phyloP scores from a whole-genome alignment of 208 protist genomes.

The Tetramitus jugosus region DNA sequence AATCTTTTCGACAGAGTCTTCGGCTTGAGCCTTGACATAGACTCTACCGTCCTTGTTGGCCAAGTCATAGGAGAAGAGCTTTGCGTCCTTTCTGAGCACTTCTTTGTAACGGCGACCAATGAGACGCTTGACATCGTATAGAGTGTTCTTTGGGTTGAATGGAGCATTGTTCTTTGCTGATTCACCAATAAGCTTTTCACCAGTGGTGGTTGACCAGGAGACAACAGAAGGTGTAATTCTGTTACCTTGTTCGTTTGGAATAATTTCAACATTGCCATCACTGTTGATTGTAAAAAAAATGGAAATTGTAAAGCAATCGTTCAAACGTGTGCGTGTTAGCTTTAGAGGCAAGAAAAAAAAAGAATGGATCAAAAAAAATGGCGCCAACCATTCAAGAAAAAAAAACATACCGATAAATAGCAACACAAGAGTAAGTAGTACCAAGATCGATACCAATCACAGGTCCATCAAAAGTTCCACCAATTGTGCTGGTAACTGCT shows the following conservation, averaged over 20 bases:
- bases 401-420: conserved; percentile 12
- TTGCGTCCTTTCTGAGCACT: conserved; percentile 66
- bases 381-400: too few species aligned
- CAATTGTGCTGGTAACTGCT: too few species aligned
- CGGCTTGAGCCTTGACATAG: conserved; percentile 54
- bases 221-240: conserved; percentile 69
- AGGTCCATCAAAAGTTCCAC: conserved; percentile 47
- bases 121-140: conserved; percentile 83
- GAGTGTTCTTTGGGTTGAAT: conserved; percentile 74
- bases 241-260: conserved; percentile 48
- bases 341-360: too few species aligned
- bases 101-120: conserved; percentile 65
- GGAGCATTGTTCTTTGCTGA: conserved; percentile 66
- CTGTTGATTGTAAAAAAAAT: not conserved
- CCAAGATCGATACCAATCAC: conserved; percentile 71
- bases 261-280: conserved; percentile 25
- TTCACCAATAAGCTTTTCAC: conserved; percentile 18
- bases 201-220: conserved; percentile 47
- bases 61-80: conserved; percentile 68
- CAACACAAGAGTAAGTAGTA: conserved; percentile 64
- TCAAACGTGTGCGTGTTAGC: too few species aligned
- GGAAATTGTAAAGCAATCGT: not conserved
- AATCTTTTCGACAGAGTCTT: conserved; percentile 59
- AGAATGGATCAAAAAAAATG: too few species aligned
- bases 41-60: conserved; percentile 44